A percentile compares a stretch with the other conserved stretches of the same genome.
Conservation (phyloP, 2,329 filamentous ascomycete genomes). For the Ceratocystis smalleyi region DNA sequence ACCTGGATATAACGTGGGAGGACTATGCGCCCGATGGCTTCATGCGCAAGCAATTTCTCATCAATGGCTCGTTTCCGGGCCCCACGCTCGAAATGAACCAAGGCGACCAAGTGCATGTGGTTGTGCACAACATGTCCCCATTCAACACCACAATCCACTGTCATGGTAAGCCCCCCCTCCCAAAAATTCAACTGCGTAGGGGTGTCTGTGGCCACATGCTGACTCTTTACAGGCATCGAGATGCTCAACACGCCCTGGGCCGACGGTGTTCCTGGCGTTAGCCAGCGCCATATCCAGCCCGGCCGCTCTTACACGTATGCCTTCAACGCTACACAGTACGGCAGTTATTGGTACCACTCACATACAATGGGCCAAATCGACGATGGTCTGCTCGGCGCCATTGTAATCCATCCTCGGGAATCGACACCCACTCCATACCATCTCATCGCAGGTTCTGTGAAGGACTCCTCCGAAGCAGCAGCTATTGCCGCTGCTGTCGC, state of each 20-base stretch:
- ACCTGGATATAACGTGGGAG: constrained; percentile 26
- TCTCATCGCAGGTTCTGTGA: constrained; percentile 29
- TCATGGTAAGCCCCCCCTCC: constrained; percentile 27
- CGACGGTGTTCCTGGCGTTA: constrained; percentile 43
- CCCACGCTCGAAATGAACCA: constrained; percentile 40
- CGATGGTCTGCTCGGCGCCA: constrained; percentile 43
- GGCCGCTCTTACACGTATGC: constrained; percentile 35
- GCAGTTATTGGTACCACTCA: constrained; percentile 47
- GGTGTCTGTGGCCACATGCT: background rate
- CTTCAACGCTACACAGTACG: constrained; percentile 41
- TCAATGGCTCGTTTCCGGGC: constrained; percentile 48
- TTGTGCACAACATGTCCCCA: constrained; percentile 32
- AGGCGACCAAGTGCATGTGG: constrained; percentile 33
- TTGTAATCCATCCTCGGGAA: constrained; percentile 32
- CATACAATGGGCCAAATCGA: constrained; percentile 41
- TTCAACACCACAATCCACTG: constrained; percentile 35
- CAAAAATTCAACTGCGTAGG: too few relatives aligned
- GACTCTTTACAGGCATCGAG: constrained; percentile 27
- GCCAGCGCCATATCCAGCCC: constrained; percentile 36
- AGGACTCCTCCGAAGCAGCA: background rate
- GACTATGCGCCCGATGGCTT: constrained; percentile 31
- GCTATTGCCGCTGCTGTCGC: constrained; percentile 34
- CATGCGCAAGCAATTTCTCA: constrained; percentile 30
- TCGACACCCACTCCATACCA: constrained; percentile 31
- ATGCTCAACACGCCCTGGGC: constrained; percentile 41